Conservation (phyloP, 2,329 filamentous ascomycete species). For the Aplosporella prunicola region DNA sequence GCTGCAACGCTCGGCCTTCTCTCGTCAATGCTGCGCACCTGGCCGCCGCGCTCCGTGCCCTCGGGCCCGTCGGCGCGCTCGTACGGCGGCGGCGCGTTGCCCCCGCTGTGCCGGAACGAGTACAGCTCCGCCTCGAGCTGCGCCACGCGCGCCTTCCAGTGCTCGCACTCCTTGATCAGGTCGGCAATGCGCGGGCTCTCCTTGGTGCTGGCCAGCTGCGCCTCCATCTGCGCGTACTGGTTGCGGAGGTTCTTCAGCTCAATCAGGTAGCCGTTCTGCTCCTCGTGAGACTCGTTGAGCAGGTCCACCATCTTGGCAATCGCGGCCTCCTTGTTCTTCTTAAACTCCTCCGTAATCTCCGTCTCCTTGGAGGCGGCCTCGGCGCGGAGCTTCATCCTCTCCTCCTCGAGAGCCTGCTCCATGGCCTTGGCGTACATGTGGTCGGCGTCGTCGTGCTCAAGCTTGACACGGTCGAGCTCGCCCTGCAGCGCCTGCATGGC, state of each 20-base stretch:
- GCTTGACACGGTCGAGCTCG: slow-evolving; percentile 8
- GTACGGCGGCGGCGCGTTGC: slow-evolving; percentile 10
- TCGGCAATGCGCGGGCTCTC: slow-evolving; percentile 9
- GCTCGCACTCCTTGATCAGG: slow-evolving; percentile 11
- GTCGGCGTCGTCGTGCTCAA: slow-evolving; percentile 9
- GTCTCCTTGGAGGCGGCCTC: slow-evolving; percentile 3
- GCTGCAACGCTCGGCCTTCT: slow-evolving; percentile 1
- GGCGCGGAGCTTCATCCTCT: slow-evolving; percentile 5
- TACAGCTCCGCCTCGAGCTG: slow-evolving; percentile 7
- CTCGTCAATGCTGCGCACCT: slow-evolving; percentile 7
- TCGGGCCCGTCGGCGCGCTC: not conserved
- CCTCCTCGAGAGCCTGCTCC: slow-evolving; percentile 8
- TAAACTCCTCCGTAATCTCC: slow-evolving; percentile 3
- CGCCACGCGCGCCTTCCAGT: slow-evolving; percentile 8
- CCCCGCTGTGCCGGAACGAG: slow-evolving; percentile 6
- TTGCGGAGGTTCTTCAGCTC: slow-evolving; percentile 8
- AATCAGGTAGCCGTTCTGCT: slow-evolving; percentile 8
- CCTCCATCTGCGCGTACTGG: slow-evolving; percentile 6
- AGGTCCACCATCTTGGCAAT: slow-evolving; percentile 7
- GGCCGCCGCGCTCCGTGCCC: slow-evolving; percentile 5
- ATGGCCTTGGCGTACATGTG: slow-evolving; percentile 9
- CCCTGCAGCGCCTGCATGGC: slow-evolving; percentile 4
- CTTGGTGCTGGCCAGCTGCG: slow-evolving; percentile 6
- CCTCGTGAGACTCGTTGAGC: slow-evolving; percentile 7
- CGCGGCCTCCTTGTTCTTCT: slow-evolving; percentile 3